Base-by-base conservation (phyloP, 169 alveolate genomes). In the Cryptosporidium parvum region DNA sequence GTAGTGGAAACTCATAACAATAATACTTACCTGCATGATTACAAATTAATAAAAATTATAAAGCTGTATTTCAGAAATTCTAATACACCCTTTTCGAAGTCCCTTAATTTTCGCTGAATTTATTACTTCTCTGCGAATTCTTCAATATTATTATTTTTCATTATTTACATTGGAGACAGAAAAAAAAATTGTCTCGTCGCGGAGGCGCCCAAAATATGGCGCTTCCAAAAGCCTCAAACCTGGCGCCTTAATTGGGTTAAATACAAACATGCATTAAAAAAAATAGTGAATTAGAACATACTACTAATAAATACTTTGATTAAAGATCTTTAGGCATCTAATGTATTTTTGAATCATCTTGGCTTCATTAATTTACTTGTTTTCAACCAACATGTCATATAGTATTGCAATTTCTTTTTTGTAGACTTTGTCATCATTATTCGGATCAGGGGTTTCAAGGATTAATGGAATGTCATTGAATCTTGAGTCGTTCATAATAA, bases 371-470 rank as follows among this genome's bases (percentile, higher is more conserved):
- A 56, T 56, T 56, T 56, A 26, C 35, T 26, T 56, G 21, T 62
- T 51, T 18, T 80, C 67, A 31, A 62, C 51, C 39, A 80, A 48
- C 72, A 65, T 33, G 23, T 59, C 75, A 42, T 80, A 80, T 42
- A 80, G 68, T 26, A 62, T 26, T n/a, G 89, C 59, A 29, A 95
- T 94, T 75, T 96, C 98, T 85, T 91, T 94, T 70, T 91, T 94
- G 93, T 95, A 96, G 10, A 94, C 91, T 0, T 91, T 87, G 52
- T 92, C 95, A 65, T 94, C 97, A 52, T 94, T 94, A 51, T 93
- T 92, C 14, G 91, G 69, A 52, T 94, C 97, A 1, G 98, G 98
- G 14, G 98, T 96, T 85, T 96, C 98, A 18, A 96, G 93, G 23
- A 96, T 85, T 18, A 96, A 91, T 18, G 98, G 98, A 62, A 96